Conservation (phyloP, 2,329 filamentous ascomycete species). For the Beauveria sp. region DNA sequence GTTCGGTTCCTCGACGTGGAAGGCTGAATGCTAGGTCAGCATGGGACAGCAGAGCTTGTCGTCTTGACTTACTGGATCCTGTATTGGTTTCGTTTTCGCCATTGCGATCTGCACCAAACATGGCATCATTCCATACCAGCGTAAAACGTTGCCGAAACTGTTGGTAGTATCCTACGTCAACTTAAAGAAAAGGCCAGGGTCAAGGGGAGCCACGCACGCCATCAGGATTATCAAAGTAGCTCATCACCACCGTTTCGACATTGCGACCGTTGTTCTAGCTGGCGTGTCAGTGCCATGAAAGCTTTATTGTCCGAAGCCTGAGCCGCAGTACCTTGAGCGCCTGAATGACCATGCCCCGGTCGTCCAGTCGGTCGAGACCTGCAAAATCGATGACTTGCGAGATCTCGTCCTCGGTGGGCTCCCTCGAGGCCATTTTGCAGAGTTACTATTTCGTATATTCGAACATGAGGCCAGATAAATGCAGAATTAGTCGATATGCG, state of each 20-base stretch:
- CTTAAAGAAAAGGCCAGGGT: not conserved
- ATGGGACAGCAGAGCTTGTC: not conserved
- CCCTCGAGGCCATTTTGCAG: constrained; percentile 24
- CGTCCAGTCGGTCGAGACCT: constrained; percentile 25
- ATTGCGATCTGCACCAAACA: constrained; percentile 46
- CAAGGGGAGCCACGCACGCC: constrained; percentile 19
- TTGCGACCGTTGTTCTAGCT: constrained; percentile 35
- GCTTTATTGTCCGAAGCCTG: too few species aligned
- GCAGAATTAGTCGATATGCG: not conserved
- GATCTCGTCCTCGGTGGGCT: constrained; percentile 30
- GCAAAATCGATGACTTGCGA: constrained; percentile 35
- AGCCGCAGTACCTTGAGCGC: constrained; percentile 31
- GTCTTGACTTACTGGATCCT: constrained; percentile 34
- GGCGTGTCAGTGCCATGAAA: not conserved
- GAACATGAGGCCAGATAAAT: not conserved
- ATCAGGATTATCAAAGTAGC: constrained; percentile 43
- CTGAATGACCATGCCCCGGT: constrained; percentile 31
- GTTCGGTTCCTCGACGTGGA: constrained; percentile 48
- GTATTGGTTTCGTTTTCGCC: constrained; percentile 32
- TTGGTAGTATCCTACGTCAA: not conserved
- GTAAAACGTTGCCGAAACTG: constrained; percentile 42
- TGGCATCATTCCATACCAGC: constrained; percentile 44
- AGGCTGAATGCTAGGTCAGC: constrained; percentile 30
- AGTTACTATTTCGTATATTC: not conserved
- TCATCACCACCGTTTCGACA: constrained; percentile 39